A percentile compares a stretch with the other conserved stretches of the same genome.
Evolutionary conservation across 179 eudicot species (phyloP).

Genomic region (Carnegiea gigantea): DNA sequence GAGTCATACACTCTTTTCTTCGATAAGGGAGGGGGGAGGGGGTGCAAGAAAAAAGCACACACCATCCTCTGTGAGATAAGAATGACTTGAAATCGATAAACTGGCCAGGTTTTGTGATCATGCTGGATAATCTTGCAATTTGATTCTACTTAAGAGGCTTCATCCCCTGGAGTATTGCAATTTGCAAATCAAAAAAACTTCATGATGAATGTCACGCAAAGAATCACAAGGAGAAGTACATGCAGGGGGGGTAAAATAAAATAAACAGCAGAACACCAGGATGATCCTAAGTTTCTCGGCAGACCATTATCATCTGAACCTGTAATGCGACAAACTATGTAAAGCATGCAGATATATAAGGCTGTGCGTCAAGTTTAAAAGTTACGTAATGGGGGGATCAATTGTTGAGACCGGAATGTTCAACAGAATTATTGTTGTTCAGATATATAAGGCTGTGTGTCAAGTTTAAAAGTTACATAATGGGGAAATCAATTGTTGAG

Average conservation of each 20-base stretch:
- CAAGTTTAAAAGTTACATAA: not conserved
- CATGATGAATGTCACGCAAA: not conserved
- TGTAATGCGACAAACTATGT: not conserved
- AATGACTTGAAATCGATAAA: not conserved
- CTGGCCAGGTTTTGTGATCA: not conserved
- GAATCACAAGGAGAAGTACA: not conserved
- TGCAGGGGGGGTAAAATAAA: not conserved
- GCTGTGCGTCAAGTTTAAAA: not conserved
- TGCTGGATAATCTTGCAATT: not conserved
- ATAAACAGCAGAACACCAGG: too few species aligned
- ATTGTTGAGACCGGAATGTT: not conserved
- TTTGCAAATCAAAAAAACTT: not conserved
- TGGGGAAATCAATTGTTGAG: not conserved
- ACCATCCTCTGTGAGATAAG: not conserved
- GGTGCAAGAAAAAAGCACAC: not conserved
- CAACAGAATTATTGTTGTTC: not conserved
- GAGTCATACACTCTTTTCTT: not conserved
- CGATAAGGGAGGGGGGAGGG: not conserved
- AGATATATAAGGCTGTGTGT: not conserved
- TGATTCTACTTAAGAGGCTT: constrained; percentile 48
- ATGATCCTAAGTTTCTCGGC: not conserved
- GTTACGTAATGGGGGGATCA: not conserved
- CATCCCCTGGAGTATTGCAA: constrained; percentile 39
- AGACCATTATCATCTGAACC: not conserved
- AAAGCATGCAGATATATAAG: not conserved